Evolutionary conservation across 371 early-diverging fungal species (phyloP).

Genomic region (Dichotomocladium elegans): DNA sequence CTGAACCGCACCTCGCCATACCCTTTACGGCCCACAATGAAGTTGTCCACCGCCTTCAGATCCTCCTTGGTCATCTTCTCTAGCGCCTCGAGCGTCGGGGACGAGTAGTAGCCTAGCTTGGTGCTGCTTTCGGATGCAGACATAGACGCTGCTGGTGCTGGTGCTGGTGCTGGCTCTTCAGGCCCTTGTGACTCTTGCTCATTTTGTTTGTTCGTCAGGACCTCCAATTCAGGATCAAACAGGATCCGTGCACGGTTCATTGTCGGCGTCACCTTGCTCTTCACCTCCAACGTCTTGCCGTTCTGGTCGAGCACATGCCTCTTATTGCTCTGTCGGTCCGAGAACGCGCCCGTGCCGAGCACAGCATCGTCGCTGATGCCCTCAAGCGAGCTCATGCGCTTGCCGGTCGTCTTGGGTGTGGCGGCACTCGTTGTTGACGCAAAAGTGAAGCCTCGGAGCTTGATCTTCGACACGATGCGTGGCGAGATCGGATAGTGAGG

Average conservation of each 20-base stretch:
- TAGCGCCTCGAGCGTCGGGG: slow-evolving; percentile 31
- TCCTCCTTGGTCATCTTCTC: slow-evolving; percentile 60
- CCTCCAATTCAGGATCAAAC: slow-evolving; percentile 30
- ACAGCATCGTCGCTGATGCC: slow-evolving; percentile 64
- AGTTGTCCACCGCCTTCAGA: slow-evolving; percentile 69
- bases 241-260: slow-evolving; percentile 15
- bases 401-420: slow-evolving; percentile 23
- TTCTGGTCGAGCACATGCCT: slow-evolving; percentile 56
- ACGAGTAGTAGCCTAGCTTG: slow-evolving; percentile 31
- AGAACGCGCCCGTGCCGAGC: slow-evolving; percentile 64
- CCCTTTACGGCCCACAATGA: slow-evolving; percentile 68
- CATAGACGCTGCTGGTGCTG: slow-evolving; percentile 2
- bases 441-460: slow-evolving; percentile 61
- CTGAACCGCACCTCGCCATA: slow-evolving; percentile 77
- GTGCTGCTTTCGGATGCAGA: slow-evolving; percentile 13
- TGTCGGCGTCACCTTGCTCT: slow-evolving; percentile 22
- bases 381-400: slow-evolving; percentile 31
- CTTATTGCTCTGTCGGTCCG: slow-evolving; percentile 72
- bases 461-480: slow-evolving; percentile 63
- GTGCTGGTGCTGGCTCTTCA: background rate
- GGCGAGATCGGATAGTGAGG: slow-evolving; percentile 66
- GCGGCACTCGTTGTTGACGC: slow-evolving; percentile 4
- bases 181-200: background rate
- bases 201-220: background rate
- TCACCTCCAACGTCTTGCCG: slow-evolving; percentile 20